phyloP scores from a whole-genome alignment of 2,329 filamentous ascomycete genomes.

The Pseudogymnoascus sp. region DNA sequence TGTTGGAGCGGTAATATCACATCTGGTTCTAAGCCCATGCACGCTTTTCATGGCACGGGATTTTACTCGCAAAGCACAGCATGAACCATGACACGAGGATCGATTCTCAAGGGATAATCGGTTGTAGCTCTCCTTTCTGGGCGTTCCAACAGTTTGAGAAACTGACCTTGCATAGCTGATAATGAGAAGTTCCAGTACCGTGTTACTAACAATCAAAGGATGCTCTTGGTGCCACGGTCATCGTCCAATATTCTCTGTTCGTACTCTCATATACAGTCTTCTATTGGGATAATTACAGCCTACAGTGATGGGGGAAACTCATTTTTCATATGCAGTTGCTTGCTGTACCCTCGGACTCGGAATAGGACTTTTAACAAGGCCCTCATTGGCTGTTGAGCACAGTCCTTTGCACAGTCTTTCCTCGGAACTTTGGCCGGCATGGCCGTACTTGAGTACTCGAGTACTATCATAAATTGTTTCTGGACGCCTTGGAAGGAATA shows the following conservation, averaged over 20 bases:
- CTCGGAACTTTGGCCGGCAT: neutral
- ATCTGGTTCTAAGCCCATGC: too few relatives aligned
- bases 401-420: neutral
- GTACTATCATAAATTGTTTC: neutral
- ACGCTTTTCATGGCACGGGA: too few relatives aligned
- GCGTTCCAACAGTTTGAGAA: neutral
- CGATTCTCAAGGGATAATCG: neutral
- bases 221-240: neutral
- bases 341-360: neutral
- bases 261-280: neutral
- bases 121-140: neutral
- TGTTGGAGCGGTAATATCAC: neutral
- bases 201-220: neutral
- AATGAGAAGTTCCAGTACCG: neutral
- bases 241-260: neutral
- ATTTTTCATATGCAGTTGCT: neutral
- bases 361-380: neutral
- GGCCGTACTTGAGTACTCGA: neutral
- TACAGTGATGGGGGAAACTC: neutral
- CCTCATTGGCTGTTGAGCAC: neutral
- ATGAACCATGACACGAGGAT: neutral
- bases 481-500: neutral
- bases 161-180: neutral
- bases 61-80: neutral
- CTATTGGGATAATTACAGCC: neutral